phyloP scores from a whole-genome alignment of 257 asterid species.

The Solanum lycopersicoides region DNA sequence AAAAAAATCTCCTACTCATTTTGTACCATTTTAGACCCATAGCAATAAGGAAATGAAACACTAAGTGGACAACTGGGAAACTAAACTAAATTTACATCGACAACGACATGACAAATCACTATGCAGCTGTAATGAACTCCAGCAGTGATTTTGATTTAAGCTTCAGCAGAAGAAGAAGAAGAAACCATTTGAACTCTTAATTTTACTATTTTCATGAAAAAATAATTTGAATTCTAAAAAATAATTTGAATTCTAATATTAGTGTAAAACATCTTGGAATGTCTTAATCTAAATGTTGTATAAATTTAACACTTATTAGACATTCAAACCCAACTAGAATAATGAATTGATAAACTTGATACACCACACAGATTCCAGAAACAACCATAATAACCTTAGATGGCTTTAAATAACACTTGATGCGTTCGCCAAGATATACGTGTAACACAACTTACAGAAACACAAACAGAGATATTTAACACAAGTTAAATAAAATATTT shows the following conservation, averaged over 20 bases:
- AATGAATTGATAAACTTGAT: no score
- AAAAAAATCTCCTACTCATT: not conserved
- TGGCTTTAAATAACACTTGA: no score
- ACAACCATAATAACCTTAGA: no score
- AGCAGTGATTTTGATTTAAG: not conserved
- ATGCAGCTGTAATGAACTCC: not conserved
- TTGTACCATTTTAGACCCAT: not conserved
- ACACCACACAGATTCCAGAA: no score
- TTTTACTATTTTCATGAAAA: not conserved
- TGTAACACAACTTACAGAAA: no score
- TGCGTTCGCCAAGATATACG: no score
- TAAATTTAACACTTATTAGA: not conserved
- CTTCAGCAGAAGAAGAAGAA: not conserved
- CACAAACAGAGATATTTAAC: no score
- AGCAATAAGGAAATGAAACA: not conserved
- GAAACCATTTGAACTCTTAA: not conserved
- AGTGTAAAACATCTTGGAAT: not conserved
- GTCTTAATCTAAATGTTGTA: not conserved
- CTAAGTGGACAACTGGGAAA: not conserved
- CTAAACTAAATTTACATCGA: not conserved
- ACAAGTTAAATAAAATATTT: no score
- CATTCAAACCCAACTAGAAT: no score
- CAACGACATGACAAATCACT: not conserved
- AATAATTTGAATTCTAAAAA: not conserved
- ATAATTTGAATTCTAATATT: not conserved